Base-by-base conservation (phyloP, 78 protist species). In the Paratrimastix pyriformis region DNA sequence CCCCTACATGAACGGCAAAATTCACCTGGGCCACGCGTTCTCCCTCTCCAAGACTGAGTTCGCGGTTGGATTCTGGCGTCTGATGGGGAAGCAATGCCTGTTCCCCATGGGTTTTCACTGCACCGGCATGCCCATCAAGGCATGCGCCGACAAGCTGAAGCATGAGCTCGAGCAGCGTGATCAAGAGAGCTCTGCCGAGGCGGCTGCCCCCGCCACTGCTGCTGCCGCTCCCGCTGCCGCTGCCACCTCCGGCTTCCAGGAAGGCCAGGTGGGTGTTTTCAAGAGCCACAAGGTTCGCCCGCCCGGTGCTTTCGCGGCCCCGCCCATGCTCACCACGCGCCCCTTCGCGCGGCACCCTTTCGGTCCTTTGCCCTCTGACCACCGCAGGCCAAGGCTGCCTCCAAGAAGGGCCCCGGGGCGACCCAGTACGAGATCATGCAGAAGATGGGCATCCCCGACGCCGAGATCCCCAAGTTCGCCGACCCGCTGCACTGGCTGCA, bases 61-160 rank as follows among this genome's bases (percentile, higher is more conserved):
- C 70, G 89, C 92, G 29, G 92, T 82, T 33, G 85, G 93, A 58
- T 98, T 81, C 76, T 80, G 93, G 80, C 84, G 93, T 15, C 64
- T 96, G 74, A 68, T 79, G 59, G 99, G 99, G 38, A 83, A 89
- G 85, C 15, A 83, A 21, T 84, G 73, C 26, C 90, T 98, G 46
- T 95, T 92, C 79, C 99, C 99, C 24, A 92, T 98, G 65, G 97
- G 87, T 1, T 95, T 98, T 80, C 99, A 98, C 86, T 92, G 97
- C 84, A 97, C 98, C 0, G 99, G 99, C 64, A 97, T 96, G 99
- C 99, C 99, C 54, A 97, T 97, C 85, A 85, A 85, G 88, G 99
- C 95, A 6, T 74, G 88, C 54, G 98, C 98, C 40, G 91, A 89
- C 58, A 87, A 85, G 65, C 80, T 94, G 44, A 43, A 11, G n/a